A percentile compares a stretch with the other conserved stretches of the same genome.
Conservation (phyloP, 106 monocot genomes). For the Apostasia ramifera region DNA sequence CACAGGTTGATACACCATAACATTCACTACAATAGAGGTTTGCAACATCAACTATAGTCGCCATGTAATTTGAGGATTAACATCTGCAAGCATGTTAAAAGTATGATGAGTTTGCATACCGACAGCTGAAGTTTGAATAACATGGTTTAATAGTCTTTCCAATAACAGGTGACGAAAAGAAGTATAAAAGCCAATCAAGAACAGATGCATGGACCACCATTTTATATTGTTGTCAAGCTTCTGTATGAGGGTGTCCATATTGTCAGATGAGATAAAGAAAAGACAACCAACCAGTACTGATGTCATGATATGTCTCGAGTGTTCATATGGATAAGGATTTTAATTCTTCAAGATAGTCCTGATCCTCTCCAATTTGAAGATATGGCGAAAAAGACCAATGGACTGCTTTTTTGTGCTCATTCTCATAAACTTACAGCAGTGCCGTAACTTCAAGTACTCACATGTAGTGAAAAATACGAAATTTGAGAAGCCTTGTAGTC, state of each 20-base stretch:
- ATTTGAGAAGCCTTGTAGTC: too few relatives aligned
- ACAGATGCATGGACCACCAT: conserved; percentile 98
- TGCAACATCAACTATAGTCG: too few relatives aligned
- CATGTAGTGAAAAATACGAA: too few relatives aligned
- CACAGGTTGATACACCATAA: too few relatives aligned
- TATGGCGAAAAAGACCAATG: conserved; percentile 45
- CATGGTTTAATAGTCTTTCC: conserved; percentile 95
- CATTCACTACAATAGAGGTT: too few relatives aligned
- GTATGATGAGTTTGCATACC: conserved; percentile 41
- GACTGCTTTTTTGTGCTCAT: conserved; percentile 51
- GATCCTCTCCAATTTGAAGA: conserved; percentile 75
- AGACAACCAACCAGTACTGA: conserved; percentile 80
- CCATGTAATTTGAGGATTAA: too few relatives aligned
- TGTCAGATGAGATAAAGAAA: conserved; percentile 98
- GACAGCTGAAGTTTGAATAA: conserved; percentile 97
- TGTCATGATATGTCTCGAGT: conserved; percentile 81
- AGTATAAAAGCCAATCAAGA: conserved; percentile 94
- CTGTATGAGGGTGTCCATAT: conserved; percentile 81
- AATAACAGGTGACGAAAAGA: conserved; percentile 96
- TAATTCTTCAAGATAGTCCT: conserved; percentile 79
- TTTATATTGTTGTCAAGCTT: conserved; percentile 92
- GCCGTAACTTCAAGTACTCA: too few relatives aligned
- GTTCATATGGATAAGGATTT: conserved; percentile 94
- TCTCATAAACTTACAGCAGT: neutral
- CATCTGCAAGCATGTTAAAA: neutral